A percentile compares a stretch with the other conserved stretches of the same genome.
phyloP scores from a whole-genome alignment of 1,284 basidiomycete genomes.

The Moesziomyces sp. region DNA sequence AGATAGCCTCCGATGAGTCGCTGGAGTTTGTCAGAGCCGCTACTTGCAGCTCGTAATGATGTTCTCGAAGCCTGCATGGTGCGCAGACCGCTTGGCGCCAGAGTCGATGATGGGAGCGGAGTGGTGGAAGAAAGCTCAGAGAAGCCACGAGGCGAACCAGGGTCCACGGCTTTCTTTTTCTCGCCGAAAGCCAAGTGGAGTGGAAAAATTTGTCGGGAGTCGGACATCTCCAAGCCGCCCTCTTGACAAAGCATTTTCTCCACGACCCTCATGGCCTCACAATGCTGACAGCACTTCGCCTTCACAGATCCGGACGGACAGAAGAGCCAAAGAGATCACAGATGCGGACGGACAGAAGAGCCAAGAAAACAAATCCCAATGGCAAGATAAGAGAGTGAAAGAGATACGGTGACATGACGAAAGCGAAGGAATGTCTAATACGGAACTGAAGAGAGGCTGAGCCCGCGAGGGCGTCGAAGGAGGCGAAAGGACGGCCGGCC shows the following conservation, averaged over 20 bases:
- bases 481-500: neutral
- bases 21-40: neutral
- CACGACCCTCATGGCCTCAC: too few relatives aligned
- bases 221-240: too few relatives aligned
- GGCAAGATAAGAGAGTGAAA: neutral
- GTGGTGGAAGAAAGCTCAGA: neutral
- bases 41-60: neutral
- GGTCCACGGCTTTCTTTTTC: neutral
- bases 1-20: conserved; percentile 1
- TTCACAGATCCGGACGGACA: too few relatives aligned
- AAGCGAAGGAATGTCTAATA: neutral
- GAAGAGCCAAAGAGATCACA: too few relatives aligned
- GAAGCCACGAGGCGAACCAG: neutral
- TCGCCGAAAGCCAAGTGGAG: neutral
- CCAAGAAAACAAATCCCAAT: neutral
- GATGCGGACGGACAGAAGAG: too few relatives aligned
- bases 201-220: too few relatives aligned
- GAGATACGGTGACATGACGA: neutral
- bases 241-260: too few relatives aligned
- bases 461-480: neutral
- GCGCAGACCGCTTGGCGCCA: neutral
- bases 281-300: too few relatives aligned
- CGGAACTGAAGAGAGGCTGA: neutral
- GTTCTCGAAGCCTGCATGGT: neutral
- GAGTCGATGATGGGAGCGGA: neutral